These are phyloP conservation scores for Spatholobus suberectus DNA, from an alignment of 306 rosid genomes.

Conservation along the genomic window DNA sequence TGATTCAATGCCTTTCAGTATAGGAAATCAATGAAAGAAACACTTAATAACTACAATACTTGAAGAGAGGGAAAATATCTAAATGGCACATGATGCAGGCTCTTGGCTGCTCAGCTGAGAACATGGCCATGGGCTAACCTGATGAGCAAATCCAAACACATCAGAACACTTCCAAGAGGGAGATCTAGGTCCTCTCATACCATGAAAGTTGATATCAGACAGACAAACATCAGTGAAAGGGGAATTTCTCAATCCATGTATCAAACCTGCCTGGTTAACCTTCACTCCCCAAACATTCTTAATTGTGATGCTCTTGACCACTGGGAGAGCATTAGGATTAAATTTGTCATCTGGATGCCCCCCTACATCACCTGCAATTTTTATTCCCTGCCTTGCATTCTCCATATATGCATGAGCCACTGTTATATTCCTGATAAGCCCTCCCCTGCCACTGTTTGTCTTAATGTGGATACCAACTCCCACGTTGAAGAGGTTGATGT, in stretches of 20 bases:
- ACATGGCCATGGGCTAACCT: conserved; percentile 85
- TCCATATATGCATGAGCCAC: conserved; percentile 68
- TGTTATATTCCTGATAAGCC: conserved; percentile 70
- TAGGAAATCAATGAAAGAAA: conserved; percentile 25
- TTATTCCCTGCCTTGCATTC: conserved; percentile 70
- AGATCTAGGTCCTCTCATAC: conserved; percentile 44
- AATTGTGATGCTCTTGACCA: conserved; percentile 71
- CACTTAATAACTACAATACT: not conserved
- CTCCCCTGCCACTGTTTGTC: conserved; percentile 90
- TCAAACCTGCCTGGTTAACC: conserved; percentile 80
- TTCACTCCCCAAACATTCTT: conserved; percentile 78
- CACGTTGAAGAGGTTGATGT: conserved; percentile 74
- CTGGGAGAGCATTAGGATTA: conserved; percentile 78
- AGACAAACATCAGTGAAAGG: conserved; percentile 88
- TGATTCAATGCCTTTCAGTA: not conserved
- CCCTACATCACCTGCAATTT: conserved; percentile 85
- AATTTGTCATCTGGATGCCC: conserved; percentile 80
- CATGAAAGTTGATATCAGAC: conserved; percentile 68
- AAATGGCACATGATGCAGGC: conserved; percentile 56
- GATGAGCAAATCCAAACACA: conserved; percentile 64
- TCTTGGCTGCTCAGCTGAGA: conserved; percentile 52
- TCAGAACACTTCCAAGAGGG: conserved; percentile 88
- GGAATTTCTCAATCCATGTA: conserved; percentile 65
- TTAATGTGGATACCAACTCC: conserved; percentile 90
- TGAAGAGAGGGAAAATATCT: not conserved